Evolutionary conservation across 495 filamentous ascomycete species (phyloP), one percentile per base, ranked within the genome.

Genomic region (Hypoxylon trugodes): DNA sequence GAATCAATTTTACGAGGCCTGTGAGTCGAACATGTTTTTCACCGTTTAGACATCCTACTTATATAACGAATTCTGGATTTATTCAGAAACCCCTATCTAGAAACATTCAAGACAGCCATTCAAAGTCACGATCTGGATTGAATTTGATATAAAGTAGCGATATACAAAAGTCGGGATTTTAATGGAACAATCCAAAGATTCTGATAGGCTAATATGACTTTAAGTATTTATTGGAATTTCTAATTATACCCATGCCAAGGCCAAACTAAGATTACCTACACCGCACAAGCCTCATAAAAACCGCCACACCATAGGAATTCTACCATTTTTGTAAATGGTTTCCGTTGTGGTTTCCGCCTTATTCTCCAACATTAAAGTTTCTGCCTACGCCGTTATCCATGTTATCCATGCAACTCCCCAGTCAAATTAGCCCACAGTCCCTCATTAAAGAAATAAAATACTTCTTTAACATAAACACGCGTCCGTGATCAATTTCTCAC

Each of bases 161-260:
- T 45, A 47, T 61, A 33, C 25, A 61, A 21, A 1, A 45, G 10
- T 52, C 38, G 22, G 10, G 38, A 10, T 36, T 51, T 5, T 15
- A 51, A 10, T 10, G 38, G 18, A 24, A 10, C 25, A 63, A 63
- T 51, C 28, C n/a, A 12, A 37, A 10, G 1, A 6, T 16, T 30
- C 12, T 57, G 46, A 57, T 63, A 50, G 60, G 60, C 15, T 13
- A 12, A 13, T 6, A 28, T 10, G 33, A 43, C 36, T 25, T 28
- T 25, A 28, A n/a, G n/a, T n/a, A n/a, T n/a, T n/a, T 15, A 51
- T 63, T 45, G 22, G 25, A 8, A 25, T 41, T 59, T 54, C 55
- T 65, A 65, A 59, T 53, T 65, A 54, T 65, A 65, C 26, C n/a
- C 10, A 22, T 19, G 62, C 62, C 55, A 66, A 66, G 62, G 36